Conservation (phyloP, 192 early-diverging fungal genomes). For the Coemansia sp. region DNA sequence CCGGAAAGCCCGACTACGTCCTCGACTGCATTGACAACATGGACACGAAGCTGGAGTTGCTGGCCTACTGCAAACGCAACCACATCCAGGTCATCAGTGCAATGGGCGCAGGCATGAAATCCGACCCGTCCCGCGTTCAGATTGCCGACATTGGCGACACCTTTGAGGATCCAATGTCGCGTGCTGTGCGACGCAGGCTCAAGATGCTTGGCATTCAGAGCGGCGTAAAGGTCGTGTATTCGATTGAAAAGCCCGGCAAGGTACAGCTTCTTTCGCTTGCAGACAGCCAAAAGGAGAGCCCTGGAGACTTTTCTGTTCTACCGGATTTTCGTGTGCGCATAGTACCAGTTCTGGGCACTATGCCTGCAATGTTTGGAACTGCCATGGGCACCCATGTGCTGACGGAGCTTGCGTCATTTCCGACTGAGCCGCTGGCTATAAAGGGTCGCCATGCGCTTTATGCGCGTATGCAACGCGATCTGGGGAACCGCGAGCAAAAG, state of each 20-base stretch:
- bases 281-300: constrained; percentile 76
- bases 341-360: constrained; percentile 78
- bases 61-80: constrained; percentile 80
- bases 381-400: constrained; percentile 87
- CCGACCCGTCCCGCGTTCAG: constrained; percentile 94
- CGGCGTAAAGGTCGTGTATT: constrained; percentile 93
- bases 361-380: constrained; percentile 95
- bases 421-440: constrained; percentile 70
- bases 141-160: constrained; percentile 95
- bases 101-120: constrained; percentile 98
- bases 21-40: constrained; percentile 96
- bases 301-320: constrained; percentile 88
- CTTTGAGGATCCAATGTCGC: constrained; percentile 90
- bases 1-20: constrained; percentile 70
- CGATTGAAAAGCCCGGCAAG: constrained; percentile 90
- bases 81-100: constrained; percentile 82
- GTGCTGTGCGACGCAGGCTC: constrained; percentile 77
- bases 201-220: constrained; percentile 67
- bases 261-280: constrained; percentile 89
- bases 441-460: constrained; percentile 78
- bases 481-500: constrained; percentile 60
- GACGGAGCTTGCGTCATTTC: constrained; percentile 62
- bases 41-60: constrained; percentile 87
- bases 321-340: constrained; percentile 92
- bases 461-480: constrained; percentile 68